phyloP scores from a whole-genome alignment of 1,139 yeast species.

The Taphrina betulina region DNA sequence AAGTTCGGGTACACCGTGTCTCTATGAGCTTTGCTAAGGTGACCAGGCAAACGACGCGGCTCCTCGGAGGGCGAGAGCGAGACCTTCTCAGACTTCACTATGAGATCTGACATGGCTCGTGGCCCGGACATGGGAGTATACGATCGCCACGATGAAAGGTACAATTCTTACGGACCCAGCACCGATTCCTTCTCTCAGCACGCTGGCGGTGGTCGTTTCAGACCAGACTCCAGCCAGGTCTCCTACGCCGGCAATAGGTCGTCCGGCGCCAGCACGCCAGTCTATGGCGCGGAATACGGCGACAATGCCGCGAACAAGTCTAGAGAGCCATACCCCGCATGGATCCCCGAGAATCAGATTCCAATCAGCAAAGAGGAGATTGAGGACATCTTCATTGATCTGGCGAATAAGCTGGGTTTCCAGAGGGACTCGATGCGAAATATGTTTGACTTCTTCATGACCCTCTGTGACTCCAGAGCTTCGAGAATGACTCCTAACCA shows the following conservation, averaged over 20 bases:
- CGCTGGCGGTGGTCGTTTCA: slow-evolving; percentile 42
- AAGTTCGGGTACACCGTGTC: slow-evolving; percentile 18
- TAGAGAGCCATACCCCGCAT: slow-evolving; percentile 89
- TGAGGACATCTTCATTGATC: slow-evolving; percentile 84
- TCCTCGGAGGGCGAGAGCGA: slow-evolving; percentile 47
- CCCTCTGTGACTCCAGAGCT: slow-evolving; percentile 87
- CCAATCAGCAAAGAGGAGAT: slow-evolving; percentile 85
- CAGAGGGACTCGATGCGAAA: slow-evolving; percentile 97
- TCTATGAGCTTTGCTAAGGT: slow-evolving; percentile 33
- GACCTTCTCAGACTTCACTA: slow-evolving; percentile 50
- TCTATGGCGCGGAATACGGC: slow-evolving; percentile 82
- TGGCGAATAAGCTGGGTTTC: slow-evolving; percentile 90
- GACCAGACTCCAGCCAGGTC: slow-evolving; percentile 46
- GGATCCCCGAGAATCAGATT: slow-evolving; percentile 89
- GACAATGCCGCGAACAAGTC: slow-evolving; percentile 48
- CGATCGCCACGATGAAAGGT: slow-evolving; percentile 45
- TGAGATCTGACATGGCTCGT: slow-evolving; percentile 48
- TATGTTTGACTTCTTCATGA: slow-evolving; percentile 94
- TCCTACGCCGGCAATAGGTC: slow-evolving; percentile 79
- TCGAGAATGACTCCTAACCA: slow-evolving; percentile 97
- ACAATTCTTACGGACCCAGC: slow-evolving; percentile 41
- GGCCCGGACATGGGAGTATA: slow-evolving; percentile 47
- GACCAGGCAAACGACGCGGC: slow-evolving; percentile 41
- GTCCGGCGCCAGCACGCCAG: slow-evolving; percentile 94
- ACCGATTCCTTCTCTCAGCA: slow-evolving; percentile 41